Evolutionary conservation across 495 filamentous ascomycete species (phyloP).

Genomic region (Cairneyella variabilis): DNA sequence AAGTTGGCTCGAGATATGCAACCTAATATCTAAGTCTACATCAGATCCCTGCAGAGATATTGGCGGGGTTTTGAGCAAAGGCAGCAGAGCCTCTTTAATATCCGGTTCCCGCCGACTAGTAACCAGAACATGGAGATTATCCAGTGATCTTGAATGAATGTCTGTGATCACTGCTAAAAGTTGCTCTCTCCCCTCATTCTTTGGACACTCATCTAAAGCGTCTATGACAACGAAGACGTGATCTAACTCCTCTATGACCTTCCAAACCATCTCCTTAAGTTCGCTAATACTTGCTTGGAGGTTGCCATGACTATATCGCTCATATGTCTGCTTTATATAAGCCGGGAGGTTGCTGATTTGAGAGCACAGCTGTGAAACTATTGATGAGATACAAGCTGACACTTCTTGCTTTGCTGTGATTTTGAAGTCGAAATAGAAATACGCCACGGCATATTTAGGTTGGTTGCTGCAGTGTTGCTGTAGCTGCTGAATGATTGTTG

Average conservation of each 20-base stretch:
- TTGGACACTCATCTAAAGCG: conserved; percentile 16
- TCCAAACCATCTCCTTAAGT: conserved; percentile 11
- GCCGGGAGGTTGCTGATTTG: background rate
- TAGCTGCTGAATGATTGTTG: conserved; percentile 29
- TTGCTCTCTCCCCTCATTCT: background rate
- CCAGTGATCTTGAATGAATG: background rate
- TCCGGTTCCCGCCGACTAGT: conserved; percentile 5
- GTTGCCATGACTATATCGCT: background rate
- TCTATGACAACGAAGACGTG: conserved; percentile 15
- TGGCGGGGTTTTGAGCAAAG: background rate
- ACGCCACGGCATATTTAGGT: conserved; percentile 3
- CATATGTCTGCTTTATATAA: background rate
- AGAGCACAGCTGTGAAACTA: conserved; percentile 1
- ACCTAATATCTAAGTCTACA: background rate
- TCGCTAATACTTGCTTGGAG: background rate
- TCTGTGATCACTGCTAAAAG: background rate
- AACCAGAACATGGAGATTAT: background rate
- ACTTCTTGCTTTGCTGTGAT: conserved; percentile 20
- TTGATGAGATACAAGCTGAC: conserved; percentile 4
- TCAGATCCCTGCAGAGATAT: background rate
- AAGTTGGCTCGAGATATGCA: background rate
- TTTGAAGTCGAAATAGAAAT: conserved; percentile 35
- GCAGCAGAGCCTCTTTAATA: background rate
- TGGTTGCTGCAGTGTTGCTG: background rate
- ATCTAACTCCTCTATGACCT: conserved; percentile 12